phyloP scores from a whole-genome alignment of 768 basidiomycete species.

The Lepiota brunneoincarnata region DNA sequence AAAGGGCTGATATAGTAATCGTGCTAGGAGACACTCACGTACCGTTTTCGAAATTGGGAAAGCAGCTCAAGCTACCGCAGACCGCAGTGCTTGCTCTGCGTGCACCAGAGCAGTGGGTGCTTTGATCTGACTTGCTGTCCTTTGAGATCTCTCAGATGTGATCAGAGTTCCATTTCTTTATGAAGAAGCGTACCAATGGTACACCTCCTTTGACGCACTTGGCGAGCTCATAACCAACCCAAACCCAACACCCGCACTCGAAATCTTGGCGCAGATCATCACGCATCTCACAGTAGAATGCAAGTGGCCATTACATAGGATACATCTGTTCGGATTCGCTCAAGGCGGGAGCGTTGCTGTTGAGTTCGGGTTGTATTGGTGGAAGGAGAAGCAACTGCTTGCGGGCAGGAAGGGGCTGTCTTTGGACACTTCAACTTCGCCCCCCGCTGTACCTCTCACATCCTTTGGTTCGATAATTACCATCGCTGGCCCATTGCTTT shows the following conservation, averaged over 20 bases:
- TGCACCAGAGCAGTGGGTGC: constrained; percentile 69
- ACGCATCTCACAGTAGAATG: constrained; percentile 58
- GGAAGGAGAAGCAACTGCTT: constrained; percentile 36
- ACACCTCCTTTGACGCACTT: constrained; percentile 73
- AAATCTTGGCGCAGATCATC: constrained; percentile 50
- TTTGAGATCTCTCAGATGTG: background rate
- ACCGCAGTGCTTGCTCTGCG: constrained; percentile 82
- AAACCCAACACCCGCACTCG: constrained; percentile 69
- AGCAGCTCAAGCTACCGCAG: constrained; percentile 79
- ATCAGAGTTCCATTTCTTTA: constrained; percentile 74
- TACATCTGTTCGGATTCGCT: constrained; percentile 86
- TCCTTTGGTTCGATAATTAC: constrained; percentile 65
- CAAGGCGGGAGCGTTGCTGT: constrained; percentile 81
- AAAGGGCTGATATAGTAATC: background rate
- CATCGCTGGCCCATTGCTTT: constrained; percentile 72
- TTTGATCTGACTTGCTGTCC: background rate
- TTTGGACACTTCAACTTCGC: background rate
- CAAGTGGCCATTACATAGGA: constrained; percentile 61
- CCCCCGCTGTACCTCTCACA: constrained; percentile 1
- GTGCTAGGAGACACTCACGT: constrained; percentile 74
- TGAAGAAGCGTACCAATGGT: constrained; percentile 85
- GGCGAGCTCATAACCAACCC: constrained; percentile 71
- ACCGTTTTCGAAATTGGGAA: constrained; percentile 75
- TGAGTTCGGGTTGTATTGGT: constrained; percentile 61
- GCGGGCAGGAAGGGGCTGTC: constrained; percentile 13